Base-by-base conservation (phyloP, 495 filamentous ascomycete genomes). In the Penicillium egyptiacum region DNA sequence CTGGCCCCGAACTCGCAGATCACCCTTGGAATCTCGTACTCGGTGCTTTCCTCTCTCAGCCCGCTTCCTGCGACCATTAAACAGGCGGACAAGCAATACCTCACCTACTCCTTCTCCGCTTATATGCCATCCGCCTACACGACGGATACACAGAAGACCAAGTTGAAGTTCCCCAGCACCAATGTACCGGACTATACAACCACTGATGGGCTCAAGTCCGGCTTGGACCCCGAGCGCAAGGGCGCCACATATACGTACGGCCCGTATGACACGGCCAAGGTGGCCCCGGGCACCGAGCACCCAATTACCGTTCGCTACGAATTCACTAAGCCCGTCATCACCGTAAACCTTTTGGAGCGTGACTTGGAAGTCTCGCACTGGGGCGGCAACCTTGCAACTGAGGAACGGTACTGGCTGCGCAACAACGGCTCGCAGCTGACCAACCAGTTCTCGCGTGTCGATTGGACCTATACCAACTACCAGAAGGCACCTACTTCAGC, bases 351-450 rank as follows among this genome's bases (percentile, higher is more conserved):
- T 6, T 77, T 97, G 42, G 89, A 97, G 78, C 86, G 94, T 23
- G 92, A 96, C 63, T 75, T 98, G 55, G 93, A 98, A 71, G 88
- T 98, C 58, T 94, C 89, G 62, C 95, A 98, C 70, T 98, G 94
- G 94, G 94, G 94, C 58, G 95, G 94, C 23, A 98, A 98, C 69
- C 74, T 98, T 40, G 94, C 93, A 0, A 88, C 88, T 25, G 95
- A 98, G 70, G 94, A 98, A 71, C 85, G 91, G 48, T 97, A 96
- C 79, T 89, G 85, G 74, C 82, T 97, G 60, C 82, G 82, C 65
- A 96, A 98, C 79, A 83, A 86, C 49, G 94, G 84, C 55, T 96
- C 94, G 16, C 81, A 87, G 68, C 86, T 98, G 33, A 82, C 86
- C 33, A 84, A 86, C 53, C 87, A 93, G 12, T 98, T 98, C 81